Conservation (phyloP, 768 basidiomycete species). For the Pluteus cervinus region DNA sequence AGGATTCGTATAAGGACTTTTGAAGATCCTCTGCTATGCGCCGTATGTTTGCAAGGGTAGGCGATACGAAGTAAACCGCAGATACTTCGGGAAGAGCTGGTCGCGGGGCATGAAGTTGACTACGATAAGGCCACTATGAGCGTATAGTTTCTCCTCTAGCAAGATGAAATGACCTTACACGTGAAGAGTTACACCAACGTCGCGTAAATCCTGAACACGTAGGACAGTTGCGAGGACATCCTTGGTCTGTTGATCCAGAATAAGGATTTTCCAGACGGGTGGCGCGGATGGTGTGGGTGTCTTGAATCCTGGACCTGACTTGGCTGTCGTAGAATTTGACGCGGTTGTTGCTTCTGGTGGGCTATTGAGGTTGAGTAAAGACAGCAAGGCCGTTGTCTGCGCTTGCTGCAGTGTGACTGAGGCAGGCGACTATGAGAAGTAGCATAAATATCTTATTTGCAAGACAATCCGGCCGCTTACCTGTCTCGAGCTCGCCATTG, state of each 20-base stretch:
- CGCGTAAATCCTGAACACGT: slow-evolving; percentile 93
- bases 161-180: slow-evolving; percentile 56
- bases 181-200: slow-evolving; percentile 95
- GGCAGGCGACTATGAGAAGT: slow-evolving; percentile 21
- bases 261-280: slow-evolving; percentile 93
- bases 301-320: slow-evolving; percentile 40
- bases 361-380: slow-evolving; percentile 82
- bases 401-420: slow-evolving; percentile 74
- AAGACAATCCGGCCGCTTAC: slow-evolving; percentile 14
- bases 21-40: slow-evolving; percentile 93
- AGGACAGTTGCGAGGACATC: slow-evolving; percentile 94
- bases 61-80: slow-evolving; percentile 93
- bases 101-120: slow-evolving; percentile 85
- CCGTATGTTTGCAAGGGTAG: slow-evolving; percentile 78
- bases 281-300: slow-evolving; percentile 52
- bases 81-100: slow-evolving; percentile 94
- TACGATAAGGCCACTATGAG: slow-evolving; percentile 23
- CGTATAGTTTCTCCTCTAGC: not conserved
- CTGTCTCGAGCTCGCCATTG: slow-evolving; percentile 32
- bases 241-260: slow-evolving; percentile 93
- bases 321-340: slow-evolving; percentile 26
- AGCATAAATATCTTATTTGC: slow-evolving; percentile 8
- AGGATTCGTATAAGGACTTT: slow-evolving; percentile 86
- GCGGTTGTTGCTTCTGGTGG: slow-evolving; percentile 33
- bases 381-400: slow-evolving; percentile 81